Base-by-base conservation (phyloP, 208 protist species). In the Naegleria lovaniensis region DNA sequence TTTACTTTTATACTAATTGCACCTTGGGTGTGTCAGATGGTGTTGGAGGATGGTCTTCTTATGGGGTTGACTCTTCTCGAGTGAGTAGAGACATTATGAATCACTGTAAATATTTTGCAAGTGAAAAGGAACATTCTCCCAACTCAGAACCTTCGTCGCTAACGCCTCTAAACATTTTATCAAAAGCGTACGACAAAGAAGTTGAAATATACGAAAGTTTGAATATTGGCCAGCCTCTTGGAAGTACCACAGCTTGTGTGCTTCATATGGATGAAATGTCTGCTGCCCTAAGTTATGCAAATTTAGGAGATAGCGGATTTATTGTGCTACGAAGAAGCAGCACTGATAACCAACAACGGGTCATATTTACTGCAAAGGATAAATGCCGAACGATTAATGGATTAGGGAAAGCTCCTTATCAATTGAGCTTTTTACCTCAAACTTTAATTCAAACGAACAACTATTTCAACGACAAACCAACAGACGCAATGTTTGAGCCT, bases 61-160 rank as follows among this genome's bases (percentile, higher is more conserved):
- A 79, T 79, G 67, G 67, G 7, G 67, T 79, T 79, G 67, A 79
- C n/a, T 79, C 67, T 1, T 79, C 67, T 36, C 19, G 25, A 79
- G 67, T 79, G 67, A 79, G 67, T 9, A 79, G 9, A 79, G 67
- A 79, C n/a, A 79, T 79, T 36, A 79, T 79, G 67, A 79, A 79
- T 79, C 13, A 36, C n/a, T 79, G 67, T 79, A 79, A 79, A 79
- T 79, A 79, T 36, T 79, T 36, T 79, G 67, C 67, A 79, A 36
- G 0, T 9, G 67, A 79, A 33, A n/a, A 79, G 25, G 67, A 79
- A 36, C 19, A 29, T 13, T 79, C 4, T 36, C 9, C 6, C 5
- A 36, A 36, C 7, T 36, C 19, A 36, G 7, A 25, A 13, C 16
- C 25, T 33, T 36, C 29, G 9, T 11, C 6, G 9, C 36, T 79